phyloP scores from a whole-genome alignment of 2,329 filamentous ascomycete genomes.

The Scedosporium minutisporum region DNA sequence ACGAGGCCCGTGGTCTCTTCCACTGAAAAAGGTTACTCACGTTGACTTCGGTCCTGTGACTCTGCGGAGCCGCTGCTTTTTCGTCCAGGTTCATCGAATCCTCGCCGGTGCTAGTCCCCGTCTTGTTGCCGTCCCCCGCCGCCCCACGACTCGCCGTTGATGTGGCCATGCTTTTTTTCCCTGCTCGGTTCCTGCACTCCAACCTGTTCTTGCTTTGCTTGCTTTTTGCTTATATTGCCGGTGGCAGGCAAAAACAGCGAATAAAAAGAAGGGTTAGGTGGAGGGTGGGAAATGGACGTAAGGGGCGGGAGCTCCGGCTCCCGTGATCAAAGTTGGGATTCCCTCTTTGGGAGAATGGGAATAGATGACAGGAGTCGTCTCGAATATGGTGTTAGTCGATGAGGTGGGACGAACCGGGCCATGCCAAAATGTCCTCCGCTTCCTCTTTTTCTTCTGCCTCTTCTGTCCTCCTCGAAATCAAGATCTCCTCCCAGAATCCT shows the following conservation, averaged over 20 bases:
- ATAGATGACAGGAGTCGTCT: neutral
- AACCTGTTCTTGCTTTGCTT: neutral
- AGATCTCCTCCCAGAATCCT: neutral
- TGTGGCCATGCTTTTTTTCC: conserved; percentile 1
- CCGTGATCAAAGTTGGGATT: conserved; percentile 2
- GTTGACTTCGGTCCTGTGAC: neutral
- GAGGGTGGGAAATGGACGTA: neutral
- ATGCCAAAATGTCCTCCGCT: neutral
- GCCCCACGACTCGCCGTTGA: conserved; percentile 3
- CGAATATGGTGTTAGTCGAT: conserved; percentile 1
- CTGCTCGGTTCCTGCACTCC: neutral
- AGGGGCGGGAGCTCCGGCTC: neutral
- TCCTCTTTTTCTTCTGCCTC: neutral
- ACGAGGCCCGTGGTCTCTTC: conserved; percentile 6
- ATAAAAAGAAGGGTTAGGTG: neutral
- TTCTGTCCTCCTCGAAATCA: neutral
- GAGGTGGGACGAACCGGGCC: neutral
- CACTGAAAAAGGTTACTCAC: conserved; percentile 5
- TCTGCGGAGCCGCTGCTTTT: neutral
- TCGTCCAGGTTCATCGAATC: conserved; percentile 3
- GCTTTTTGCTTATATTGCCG: neutral
- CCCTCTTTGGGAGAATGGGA: neutral
- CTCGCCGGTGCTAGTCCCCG: neutral
- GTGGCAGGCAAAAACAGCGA: neutral
- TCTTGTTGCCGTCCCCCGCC: neutral